phyloP scores from a whole-genome alignment of 2,329 filamentous ascomycete genomes.

The Ceratocystis eucalypticola region DNA sequence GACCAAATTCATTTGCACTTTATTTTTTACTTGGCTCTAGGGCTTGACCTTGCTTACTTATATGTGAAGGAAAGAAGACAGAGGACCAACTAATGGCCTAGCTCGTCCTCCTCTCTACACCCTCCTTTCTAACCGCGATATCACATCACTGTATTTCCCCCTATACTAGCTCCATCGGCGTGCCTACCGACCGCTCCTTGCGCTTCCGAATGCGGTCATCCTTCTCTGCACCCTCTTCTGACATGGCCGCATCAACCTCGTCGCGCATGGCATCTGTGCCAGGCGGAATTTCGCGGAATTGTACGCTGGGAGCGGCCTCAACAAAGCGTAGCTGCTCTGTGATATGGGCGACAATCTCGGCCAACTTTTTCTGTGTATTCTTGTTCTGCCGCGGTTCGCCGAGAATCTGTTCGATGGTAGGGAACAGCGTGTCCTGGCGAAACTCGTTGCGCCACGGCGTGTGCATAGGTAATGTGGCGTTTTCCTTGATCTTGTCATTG shows the following conservation, averaged over 20 bases:
- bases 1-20: neutral
- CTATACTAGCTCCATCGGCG: conserved; percentile 37
- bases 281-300: conserved; percentile 66
- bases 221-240: conserved; percentile 48
- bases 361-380: conserved; percentile 62
- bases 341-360: conserved; percentile 63
- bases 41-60: neutral
- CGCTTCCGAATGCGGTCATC: conserved; percentile 40
- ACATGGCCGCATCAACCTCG: conserved; percentile 53
- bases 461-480: conserved; percentile 60
- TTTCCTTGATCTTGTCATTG: conserved; percentile 45
- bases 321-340: conserved; percentile 80
- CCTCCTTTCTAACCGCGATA: too few relatives aligned
- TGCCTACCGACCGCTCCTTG: conserved; percentile 44
- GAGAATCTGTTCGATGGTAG: conserved; percentile 60
- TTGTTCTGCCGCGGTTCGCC: conserved; percentile 61
- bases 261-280: conserved; percentile 56
- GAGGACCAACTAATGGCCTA: too few relatives aligned
- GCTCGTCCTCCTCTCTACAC: neutral
- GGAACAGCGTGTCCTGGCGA: conserved; percentile 74
- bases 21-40: neutral
- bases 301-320: conserved; percentile 71
- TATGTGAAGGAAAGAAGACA: neutral
- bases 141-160: too few relatives aligned
- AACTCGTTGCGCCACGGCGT: conserved; percentile 84